Conservation (phyloP, 805 yeast genomes). For the Lipomyces mesembrius region DNA sequence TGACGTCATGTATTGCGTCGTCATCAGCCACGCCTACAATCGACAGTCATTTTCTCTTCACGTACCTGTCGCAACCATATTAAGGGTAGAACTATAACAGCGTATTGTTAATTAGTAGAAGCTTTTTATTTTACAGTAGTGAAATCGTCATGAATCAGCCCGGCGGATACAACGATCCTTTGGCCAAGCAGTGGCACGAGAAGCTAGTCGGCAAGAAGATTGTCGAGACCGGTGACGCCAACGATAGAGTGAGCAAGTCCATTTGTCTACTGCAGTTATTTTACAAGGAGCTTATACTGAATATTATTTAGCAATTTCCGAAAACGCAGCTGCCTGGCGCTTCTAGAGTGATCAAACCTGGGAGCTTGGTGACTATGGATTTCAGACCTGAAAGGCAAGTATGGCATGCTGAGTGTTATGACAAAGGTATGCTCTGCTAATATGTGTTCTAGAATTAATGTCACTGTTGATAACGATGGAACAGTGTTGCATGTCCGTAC, state of each 20-base stretch:
- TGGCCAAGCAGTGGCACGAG: conserved; percentile 25
- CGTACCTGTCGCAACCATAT: too few species aligned
- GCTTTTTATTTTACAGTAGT: background rate
- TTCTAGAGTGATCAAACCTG: conserved; percentile 37
- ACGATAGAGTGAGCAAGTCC: conserved; percentile 15
- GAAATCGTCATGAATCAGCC: conserved; percentile 7
- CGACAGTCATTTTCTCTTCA: too few species aligned
- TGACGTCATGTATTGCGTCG: too few species aligned
- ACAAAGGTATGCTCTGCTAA: background rate
- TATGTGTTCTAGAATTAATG: conserved; percentile 32
- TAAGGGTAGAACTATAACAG: too few species aligned
- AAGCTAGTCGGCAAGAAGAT: conserved; percentile 31
- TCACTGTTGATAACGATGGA: conserved; percentile 33
- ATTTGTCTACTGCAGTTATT: background rate
- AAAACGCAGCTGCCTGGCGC: conserved; percentile 35
- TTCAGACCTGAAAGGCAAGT: conserved; percentile 38
- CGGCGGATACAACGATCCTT: conserved; percentile 19
- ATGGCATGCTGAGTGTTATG: background rate
- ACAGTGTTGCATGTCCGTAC: conserved; percentile 36
- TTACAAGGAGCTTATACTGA: background rate
- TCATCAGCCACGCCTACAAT: too few species aligned
- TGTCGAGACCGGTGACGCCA: conserved; percentile 13
- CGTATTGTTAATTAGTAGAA: too few species aligned
- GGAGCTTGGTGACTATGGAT: conserved; percentile 38
- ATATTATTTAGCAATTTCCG: conserved; percentile 15